phyloP scores from a whole-genome alignment of 202 grass and related monocot species.

The Eragrostis tef region DNA sequence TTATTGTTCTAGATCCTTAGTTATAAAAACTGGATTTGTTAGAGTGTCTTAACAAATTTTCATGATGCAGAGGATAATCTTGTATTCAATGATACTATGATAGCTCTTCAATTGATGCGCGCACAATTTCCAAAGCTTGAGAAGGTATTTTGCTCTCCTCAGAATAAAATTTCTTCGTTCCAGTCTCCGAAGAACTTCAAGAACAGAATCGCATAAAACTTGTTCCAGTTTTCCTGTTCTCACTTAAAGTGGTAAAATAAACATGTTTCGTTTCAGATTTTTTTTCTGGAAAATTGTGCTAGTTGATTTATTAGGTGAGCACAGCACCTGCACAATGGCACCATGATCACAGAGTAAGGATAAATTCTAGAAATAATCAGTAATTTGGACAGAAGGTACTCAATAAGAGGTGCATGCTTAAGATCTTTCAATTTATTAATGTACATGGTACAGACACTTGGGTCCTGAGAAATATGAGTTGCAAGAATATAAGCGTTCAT shows the following conservation, averaged over 20 bases:
- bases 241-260: not conserved
- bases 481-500: too few relatives aligned
- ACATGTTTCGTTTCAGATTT: not conserved
- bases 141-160: constrained; percentile 55
- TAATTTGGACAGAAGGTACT: constrained; percentile 1
- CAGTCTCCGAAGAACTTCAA: constrained; percentile 8
- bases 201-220: not conserved
- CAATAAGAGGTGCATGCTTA: not conserved
- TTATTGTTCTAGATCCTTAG: not conserved
- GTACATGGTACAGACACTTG: not conserved
- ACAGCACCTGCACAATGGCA: not conserved
- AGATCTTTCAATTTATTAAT: not conserved
- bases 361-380: constrained; percentile 8
- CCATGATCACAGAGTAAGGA: not conserved
- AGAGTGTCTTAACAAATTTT: constrained; percentile 33
- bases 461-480: not conserved
- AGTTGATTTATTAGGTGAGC: not conserved
- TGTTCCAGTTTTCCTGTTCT: not conserved
- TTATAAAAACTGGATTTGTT: constrained; percentile 1
- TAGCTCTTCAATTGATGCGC: constrained; percentile 90
- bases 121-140: constrained; percentile 79
- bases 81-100: constrained; percentile 73
- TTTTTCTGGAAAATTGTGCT: not conserved
- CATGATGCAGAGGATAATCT: constrained; percentile 74
- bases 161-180: not conserved